Base-by-base conservation (phyloP, 306 rosid genomes). In the Ochetophila trinervis region DNA sequence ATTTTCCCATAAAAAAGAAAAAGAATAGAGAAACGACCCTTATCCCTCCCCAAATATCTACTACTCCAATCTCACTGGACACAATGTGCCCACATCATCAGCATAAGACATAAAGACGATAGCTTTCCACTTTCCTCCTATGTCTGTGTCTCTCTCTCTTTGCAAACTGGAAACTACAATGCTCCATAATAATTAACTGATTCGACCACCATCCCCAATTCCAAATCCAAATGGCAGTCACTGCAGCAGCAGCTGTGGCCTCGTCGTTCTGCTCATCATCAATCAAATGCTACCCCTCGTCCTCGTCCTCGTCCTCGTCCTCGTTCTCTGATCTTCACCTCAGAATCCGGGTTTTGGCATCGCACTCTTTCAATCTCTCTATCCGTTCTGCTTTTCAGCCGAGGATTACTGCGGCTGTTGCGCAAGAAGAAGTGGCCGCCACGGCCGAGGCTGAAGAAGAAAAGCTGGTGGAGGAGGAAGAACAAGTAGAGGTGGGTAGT, bases 251-350 rank as follows among this genome's bases (percentile, higher is more conserved):
- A 44, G 78, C 87, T 77, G 76, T 85, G 17, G 86, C 80, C 51
- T 84, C 96, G 0, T 78, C 83, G 3, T 81, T 93, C 75, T 75
- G 87, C 49, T 78, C 92, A 44, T 83, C 91, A 37, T 85, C 94
- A 53, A 74, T 85, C 51, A 71, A 75, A n/a, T n/a, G n/a, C n/a
- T n/a, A n/a, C n/a, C n/a, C n/a, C n/a, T n/a, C n/a, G n/a, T n/a
- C n/a, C n/a, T n/a, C n/a, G n/a, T n/a, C n/a, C n/a, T n/a, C n/a
- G n/a, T n/a, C n/a, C n/a, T n/a, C n/a, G n/a, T n/a, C n/a, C 58
- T 63, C 18, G 30, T 60, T 61, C 74, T 21, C 68, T 1, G 87
- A 77, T 11, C 72, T 65, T n/a, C 73, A 71, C 21, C 56, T 78
- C 61, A 40, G 60, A 65, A 60, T 56, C 52, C 89, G 80, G 65